phyloP scores from a whole-genome alignment of 2,329 filamentous ascomycete species.

The Ophiocordyceps camponoti-saundersi region DNA sequence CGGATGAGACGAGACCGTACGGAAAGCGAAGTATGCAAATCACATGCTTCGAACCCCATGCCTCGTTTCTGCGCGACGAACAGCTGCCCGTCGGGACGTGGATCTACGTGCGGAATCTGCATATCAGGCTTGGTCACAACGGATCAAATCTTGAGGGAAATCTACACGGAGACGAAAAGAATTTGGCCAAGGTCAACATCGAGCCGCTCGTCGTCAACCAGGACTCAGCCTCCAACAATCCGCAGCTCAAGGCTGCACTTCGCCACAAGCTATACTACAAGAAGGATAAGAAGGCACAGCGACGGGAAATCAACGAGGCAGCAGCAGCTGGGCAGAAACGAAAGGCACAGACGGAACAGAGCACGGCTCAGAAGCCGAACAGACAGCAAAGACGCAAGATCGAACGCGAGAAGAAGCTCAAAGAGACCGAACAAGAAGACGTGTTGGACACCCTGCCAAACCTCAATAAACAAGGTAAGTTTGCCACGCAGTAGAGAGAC shows the following conservation, averaged over 20 bases:
- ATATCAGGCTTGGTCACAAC: constrained; percentile 40
- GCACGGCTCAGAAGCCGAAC: constrained; percentile 5
- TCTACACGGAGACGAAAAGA: constrained; percentile 41
- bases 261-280: constrained; percentile 50
- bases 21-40: constrained; percentile 58
- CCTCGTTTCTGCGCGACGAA: constrained; percentile 30
- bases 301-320: constrained; percentile 20
- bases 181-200: constrained; percentile 37
- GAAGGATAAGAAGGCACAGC: constrained; percentile 23
- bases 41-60: constrained; percentile 54
- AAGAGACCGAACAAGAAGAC: constrained; percentile 6
- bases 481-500: no score
- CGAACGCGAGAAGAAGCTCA: constrained; percentile 4
- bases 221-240: constrained; percentile 24
- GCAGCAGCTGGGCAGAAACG: constrained; percentile 20
- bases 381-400: constrained; percentile 1
- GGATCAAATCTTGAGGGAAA: constrained; percentile 50
- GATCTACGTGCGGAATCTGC: constrained; percentile 55
- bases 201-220: constrained; percentile 24
- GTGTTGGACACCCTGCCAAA: constrained; percentile 5
- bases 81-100: constrained; percentile 41
- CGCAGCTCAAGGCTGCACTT: constrained; percentile 38
- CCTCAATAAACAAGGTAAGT: constrained; percentile 14
- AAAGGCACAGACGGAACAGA: constrained; percentile 11
- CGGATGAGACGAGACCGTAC: constrained; percentile 40